phyloP scores from a whole-genome alignment of 495 filamentous ascomycete genomes.

The Sordaria brevicollis region DNA sequence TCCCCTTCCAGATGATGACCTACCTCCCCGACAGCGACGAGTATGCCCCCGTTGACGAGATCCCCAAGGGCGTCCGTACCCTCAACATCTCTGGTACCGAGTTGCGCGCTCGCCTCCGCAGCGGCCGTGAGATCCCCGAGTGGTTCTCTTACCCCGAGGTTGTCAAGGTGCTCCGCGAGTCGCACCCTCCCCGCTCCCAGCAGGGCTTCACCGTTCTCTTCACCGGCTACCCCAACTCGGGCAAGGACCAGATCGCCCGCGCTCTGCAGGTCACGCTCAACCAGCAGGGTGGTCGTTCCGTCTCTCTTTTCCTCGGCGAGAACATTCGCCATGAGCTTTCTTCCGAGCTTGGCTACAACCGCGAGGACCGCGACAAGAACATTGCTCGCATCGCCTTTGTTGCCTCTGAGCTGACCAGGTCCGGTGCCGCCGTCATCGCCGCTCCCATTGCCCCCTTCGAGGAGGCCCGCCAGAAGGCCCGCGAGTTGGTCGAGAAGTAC shows the following conservation, averaged over 20 bases:
- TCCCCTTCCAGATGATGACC: conserved; percentile 99
- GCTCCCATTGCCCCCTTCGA: conserved; percentile 97
- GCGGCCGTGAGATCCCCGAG: conserved; percentile 87
- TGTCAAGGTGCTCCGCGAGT: conserved; percentile 88
- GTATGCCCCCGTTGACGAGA: conserved; percentile 86
- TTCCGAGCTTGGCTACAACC: conserved; percentile 89
- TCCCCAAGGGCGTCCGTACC: conserved; percentile 71
- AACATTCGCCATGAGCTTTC: conserved; percentile 89
- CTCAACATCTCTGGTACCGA: conserved; percentile 97
- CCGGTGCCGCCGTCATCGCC: conserved; percentile 91
- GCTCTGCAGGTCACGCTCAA: conserved; percentile 95
- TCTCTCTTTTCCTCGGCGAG: conserved; percentile 88
- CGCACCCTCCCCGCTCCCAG: conserved; percentile 73
- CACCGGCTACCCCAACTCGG: conserved; percentile 90
- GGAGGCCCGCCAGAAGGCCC: conserved; percentile 57
- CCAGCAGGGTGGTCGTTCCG: conserved; percentile 92
- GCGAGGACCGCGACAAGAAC: conserved; percentile 88
- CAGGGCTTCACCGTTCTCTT: conserved; percentile 99
- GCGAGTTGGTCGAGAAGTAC: conserved; percentile 74
- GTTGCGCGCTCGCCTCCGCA: conserved; percentile 79
- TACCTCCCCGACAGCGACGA: conserved; percentile 96
- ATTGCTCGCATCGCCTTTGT: conserved; percentile 96
- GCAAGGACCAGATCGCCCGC: conserved; percentile 92
- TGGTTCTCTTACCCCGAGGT: conserved; percentile 99
- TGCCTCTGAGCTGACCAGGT: conserved; percentile 82